Percentiles rank a stretch among this genome's conserved stretches.
Evolutionary conservation across 176 grass and related monocot genomes (phyloP).

Genomic region (Musa schizocarpa): DNA sequence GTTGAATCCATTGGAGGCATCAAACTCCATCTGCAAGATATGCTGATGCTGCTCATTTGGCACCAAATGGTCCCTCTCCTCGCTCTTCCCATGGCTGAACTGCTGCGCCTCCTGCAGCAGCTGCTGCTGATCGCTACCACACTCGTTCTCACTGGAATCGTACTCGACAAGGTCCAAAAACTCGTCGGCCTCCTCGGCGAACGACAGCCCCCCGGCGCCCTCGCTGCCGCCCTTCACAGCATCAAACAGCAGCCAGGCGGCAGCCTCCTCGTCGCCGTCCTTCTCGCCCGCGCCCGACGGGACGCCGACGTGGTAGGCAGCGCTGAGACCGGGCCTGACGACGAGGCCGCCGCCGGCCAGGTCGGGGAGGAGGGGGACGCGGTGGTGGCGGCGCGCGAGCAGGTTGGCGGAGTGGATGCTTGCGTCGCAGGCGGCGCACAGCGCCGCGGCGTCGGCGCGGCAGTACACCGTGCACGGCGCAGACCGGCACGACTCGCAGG

Average conservation of each 20-base stretch:
- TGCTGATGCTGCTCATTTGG: not conserved
- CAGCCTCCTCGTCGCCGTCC: not conserved
- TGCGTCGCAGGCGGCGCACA: constrained; percentile 70
- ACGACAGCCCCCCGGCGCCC: not conserved
- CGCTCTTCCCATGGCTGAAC: not conserved
- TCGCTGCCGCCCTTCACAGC: not conserved
- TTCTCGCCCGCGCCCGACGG: not conserved
- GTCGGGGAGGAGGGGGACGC: constrained; percentile 31
- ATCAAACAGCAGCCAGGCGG: constrained; percentile 11
- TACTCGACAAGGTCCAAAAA: constrained; percentile 13
- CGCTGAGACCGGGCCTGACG: constrained; percentile 16
- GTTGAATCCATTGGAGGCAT: not conserved
- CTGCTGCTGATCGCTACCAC: too few species aligned
- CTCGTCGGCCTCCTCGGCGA: not conserved
- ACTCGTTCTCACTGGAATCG: constrained; percentile 5
- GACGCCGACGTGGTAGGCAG: not conserved
- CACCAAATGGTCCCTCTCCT: constrained; percentile 3
- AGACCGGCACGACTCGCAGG: constrained; percentile 65
- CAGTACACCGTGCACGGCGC: constrained; percentile 60
- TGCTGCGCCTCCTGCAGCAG: not conserved
- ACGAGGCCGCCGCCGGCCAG: constrained; percentile 1
- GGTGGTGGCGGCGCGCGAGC: constrained; percentile 77
- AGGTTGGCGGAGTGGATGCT: constrained; percentile 91
- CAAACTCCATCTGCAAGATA: not conserved
- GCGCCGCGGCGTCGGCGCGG: constrained; percentile 65